Conservation (phyloP, 2,329 filamentous ascomycete genomes). For the Cryphonectria parasitica region DNA sequence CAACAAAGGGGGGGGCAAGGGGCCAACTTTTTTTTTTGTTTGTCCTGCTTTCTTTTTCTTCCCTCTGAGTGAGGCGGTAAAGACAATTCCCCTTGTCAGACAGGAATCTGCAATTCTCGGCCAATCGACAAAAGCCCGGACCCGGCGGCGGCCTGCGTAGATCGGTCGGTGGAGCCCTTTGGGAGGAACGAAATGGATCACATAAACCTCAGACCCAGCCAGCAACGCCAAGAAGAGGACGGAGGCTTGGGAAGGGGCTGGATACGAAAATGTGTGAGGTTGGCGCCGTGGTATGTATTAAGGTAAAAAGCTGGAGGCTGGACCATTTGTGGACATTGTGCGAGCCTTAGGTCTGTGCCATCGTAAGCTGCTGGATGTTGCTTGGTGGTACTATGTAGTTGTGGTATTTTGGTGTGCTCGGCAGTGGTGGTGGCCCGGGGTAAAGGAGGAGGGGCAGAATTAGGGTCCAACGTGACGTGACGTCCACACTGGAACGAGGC, state of each 20-base stretch:
- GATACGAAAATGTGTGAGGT: constrained; percentile 5
- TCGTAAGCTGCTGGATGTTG: not conserved
- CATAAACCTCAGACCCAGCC: not conserved
- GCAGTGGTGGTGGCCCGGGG: not conserved
- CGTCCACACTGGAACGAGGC: too few species aligned
- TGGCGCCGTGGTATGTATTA: not conserved
- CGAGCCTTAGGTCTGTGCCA: not conserved
- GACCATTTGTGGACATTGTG: not conserved
- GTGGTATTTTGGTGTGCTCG: not conserved
- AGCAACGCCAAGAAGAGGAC: not conserved
- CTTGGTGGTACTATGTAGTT: not conserved
- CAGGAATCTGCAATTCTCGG: not conserved
- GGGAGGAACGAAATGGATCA: not conserved
- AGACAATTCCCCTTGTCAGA: not conserved
- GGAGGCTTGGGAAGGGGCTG: constrained; percentile 1
- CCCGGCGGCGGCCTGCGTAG: not conserved
- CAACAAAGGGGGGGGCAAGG: not conserved
- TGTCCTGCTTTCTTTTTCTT: not conserved
- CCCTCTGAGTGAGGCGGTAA: not conserved
- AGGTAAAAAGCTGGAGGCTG: not conserved
- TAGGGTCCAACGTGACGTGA: not conserved
- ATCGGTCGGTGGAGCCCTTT: not conserved
- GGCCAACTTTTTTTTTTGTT: not conserved
- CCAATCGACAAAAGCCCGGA: not conserved
- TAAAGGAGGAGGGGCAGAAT: not conserved